These are phyloP conservation scores for Peronospora belbahrii DNA, from an alignment of 352 stramenopile species.

Conservation along the genomic window DNA sequence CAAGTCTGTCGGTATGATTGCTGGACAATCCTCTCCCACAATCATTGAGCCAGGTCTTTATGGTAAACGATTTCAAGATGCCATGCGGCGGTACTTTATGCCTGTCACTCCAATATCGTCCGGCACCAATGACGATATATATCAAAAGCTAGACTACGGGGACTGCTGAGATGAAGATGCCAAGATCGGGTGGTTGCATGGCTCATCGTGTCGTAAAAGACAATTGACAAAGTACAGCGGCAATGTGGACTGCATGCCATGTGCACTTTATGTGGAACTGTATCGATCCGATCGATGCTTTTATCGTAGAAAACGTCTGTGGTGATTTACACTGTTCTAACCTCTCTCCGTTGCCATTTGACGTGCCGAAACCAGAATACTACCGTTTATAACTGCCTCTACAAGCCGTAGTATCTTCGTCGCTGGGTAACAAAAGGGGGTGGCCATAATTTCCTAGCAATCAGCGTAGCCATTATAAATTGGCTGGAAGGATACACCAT, in stretches of 20 bases:
- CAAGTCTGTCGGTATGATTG: conserved; percentile 98
- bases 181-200: conserved; percentile 15
- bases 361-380: too few relatives aligned
- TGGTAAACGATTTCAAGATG: conserved; percentile 91
- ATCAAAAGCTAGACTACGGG: conserved; percentile 6
- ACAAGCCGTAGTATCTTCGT: too few relatives aligned
- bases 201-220: conserved; percentile 37
- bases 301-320: too few relatives aligned
- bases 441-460: too few relatives aligned
- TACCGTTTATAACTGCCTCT: too few relatives aligned
- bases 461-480: too few relatives aligned
- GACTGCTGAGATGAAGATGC: conserved; percentile 2
- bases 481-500: too few relatives aligned
- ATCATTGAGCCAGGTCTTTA: conserved; percentile 97
- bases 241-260: conserved; percentile 48
- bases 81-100: conserved; percentile 96
- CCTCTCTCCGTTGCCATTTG: too few relatives aligned
- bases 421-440: too few relatives aligned
- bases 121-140: conserved; percentile 33
- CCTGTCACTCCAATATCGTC: conserved; percentile 85
- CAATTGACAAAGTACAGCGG: conserved; percentile 49
- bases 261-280: too few relatives aligned
- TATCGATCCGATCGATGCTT: too few relatives aligned
- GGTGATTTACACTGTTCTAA: too few relatives aligned
- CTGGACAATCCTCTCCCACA: conserved; percentile 93